Evolutionary conservation across 2,329 filamentous ascomycete genomes (phyloP).

Genomic region (Neofusicoccum parvum): DNA sequence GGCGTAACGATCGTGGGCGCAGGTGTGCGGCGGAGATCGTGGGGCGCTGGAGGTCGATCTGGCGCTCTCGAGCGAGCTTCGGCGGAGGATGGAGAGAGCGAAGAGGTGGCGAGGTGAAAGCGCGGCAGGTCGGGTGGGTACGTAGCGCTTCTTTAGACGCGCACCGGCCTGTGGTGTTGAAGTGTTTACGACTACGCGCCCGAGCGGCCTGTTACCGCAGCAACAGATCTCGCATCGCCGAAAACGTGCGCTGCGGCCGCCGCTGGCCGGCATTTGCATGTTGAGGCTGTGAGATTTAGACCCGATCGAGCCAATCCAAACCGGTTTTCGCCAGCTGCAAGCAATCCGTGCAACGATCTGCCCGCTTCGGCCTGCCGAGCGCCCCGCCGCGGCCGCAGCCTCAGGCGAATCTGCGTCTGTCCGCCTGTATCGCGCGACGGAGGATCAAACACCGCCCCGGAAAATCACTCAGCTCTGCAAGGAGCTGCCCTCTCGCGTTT

Average conservation of each 20-base stretch:
- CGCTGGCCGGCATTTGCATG: not conserved
- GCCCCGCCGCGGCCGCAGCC: not conserved
- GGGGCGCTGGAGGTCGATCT: not conserved
- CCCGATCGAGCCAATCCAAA: slow-evolving; percentile 14
- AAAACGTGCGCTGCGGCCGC: not conserved
- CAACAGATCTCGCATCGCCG: not conserved
- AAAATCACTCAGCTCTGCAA: slow-evolving; percentile 14
- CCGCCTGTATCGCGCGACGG: not conserved
- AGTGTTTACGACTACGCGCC: not conserved
- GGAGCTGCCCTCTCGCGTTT: not conserved
- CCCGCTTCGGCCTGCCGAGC: not conserved
- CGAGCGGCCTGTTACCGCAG: slow-evolving; percentile 9
- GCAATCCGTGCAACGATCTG: slow-evolving; percentile 17
- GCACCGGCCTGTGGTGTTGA: slow-evolving; percentile 14
- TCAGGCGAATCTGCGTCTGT: not conserved
- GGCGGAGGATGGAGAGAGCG: not conserved
- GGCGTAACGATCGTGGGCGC: slow-evolving; percentile 5
- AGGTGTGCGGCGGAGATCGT: not conserved
- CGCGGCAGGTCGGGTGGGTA: slow-evolving; percentile 2
- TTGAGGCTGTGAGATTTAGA: slow-evolving; percentile 3
- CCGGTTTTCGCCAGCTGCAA: slow-evolving; percentile 13
- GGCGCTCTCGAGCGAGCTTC: not conserved
- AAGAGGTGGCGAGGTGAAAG: not conserved
- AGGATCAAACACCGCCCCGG: slow-evolving; percentile 8
- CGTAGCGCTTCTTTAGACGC: slow-evolving; percentile 18